Evolutionary conservation across 345 rosid species (phyloP).

Genomic region (Nasturtium officinale): DNA sequence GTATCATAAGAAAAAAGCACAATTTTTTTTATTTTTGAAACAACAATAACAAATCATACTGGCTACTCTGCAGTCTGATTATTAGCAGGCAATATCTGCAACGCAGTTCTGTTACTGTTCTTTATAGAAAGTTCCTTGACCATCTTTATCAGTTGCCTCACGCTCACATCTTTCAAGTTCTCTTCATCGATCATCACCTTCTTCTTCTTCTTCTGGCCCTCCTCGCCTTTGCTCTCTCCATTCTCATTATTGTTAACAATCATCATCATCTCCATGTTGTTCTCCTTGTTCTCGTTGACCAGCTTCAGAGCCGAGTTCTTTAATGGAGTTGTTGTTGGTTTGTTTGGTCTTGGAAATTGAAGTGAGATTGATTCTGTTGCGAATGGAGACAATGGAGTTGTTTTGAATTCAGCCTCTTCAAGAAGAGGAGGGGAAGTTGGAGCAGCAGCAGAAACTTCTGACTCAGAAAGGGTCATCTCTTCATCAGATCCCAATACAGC

Average conservation of each 20-base stretch:
- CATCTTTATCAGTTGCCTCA: conserved; percentile 51
- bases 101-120: conserved; percentile 32
- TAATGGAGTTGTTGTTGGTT: conserved; percentile 24
- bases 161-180: conserved; percentile 42
- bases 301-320: conserved; percentile 39
- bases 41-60: neutral
- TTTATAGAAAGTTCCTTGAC: conserved; percentile 39
- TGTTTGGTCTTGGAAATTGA: conserved; percentile 42
- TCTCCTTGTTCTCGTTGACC: conserved; percentile 26
- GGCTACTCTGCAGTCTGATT: conserved; percentile 33
- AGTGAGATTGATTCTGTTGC: conserved; percentile 41
- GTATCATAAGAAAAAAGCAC: neutral
- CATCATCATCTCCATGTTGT: conserved; percentile 33
- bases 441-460: conserved; percentile 11
- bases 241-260: conserved; percentile 10
- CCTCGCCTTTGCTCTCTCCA: conserved; percentile 47
- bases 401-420: conserved; percentile 23
- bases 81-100: conserved; percentile 35
- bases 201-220: conserved; percentile 30
- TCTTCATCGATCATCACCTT: conserved; percentile 37
- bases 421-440: conserved; percentile 12
- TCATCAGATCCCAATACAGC: conserved; percentile 17
- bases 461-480: conserved; percentile 25
- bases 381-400: conserved; percentile 35
- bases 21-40: neutral